Percentiles rank a stretch among this genome's conserved stretches.
Conservation (phyloP, 148 eudicot species). For the Amaranthus cruentus region DNA sequence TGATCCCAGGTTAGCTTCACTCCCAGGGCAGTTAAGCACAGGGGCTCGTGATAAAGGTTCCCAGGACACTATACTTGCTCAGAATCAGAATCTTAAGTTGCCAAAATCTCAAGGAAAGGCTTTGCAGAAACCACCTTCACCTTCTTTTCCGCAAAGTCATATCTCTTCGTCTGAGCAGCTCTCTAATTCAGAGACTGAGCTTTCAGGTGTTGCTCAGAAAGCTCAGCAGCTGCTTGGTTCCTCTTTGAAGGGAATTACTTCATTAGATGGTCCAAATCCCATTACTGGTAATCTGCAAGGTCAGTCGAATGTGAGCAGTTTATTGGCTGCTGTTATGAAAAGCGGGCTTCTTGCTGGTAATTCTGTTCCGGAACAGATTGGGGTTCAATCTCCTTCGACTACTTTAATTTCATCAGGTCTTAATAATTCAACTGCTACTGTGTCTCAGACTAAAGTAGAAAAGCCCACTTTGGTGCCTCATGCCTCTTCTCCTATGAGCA, state of each 20-base stretch:
- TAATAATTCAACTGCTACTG: conserved; percentile 18
- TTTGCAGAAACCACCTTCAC: conserved; percentile 30
- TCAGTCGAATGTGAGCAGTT: conserved; percentile 43
- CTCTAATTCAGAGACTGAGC: conserved; percentile 30
- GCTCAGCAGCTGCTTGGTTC: conserved; percentile 28
- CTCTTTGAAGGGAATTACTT: conserved; percentile 24
- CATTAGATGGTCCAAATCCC: conserved; percentile 34
- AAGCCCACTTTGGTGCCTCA: conserved; percentile 35
- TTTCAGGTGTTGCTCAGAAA: conserved; percentile 33
- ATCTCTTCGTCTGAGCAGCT: conserved; percentile 28
- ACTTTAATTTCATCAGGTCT: conserved; percentile 20
- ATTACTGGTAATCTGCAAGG: conserved; percentile 32
- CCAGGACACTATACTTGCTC: conserved; percentile 31
- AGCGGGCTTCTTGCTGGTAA: conserved; percentile 41
- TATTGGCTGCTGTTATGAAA: conserved; percentile 58
- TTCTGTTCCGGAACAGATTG: conserved; percentile 25
- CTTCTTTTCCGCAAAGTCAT: conserved; percentile 32
- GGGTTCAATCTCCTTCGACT: conserved; percentile 33
- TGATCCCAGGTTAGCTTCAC: conserved; percentile 43
- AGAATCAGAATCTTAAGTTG: conserved; percentile 30
- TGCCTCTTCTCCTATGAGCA: conserved; percentile 26
- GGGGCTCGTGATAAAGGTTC: conserved; percentile 32
- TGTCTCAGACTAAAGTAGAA: conserved; percentile 36
- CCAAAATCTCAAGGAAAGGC: conserved; percentile 35
- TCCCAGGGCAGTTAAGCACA: conserved; percentile 27